Evolutionary conservation across 106 monocot genomes (phyloP), one percentile per base, ranked within the genome.

Genomic region (Narthecium ossifragum): DNA sequence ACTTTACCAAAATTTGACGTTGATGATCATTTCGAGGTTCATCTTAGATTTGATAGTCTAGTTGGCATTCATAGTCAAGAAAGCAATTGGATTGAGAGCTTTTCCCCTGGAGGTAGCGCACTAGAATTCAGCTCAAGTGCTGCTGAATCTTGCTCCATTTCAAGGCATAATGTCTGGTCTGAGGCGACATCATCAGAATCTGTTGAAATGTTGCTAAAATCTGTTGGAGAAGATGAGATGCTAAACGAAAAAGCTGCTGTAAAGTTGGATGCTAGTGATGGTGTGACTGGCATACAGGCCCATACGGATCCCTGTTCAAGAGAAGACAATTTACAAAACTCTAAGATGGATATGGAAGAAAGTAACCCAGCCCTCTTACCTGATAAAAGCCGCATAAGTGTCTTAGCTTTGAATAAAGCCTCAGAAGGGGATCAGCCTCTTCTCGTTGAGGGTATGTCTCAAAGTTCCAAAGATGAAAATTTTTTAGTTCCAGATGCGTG

Each of bases 161-260:
- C 68, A 50, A 80, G 72, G 62, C 72, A 59, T 21, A 78, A 86
- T 86, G 80, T 86, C 24, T 96, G 94, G 94, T 90, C 83, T 64
- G 86, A 86, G 38, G 94, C 86, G 38, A 83, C 90, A 39, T 90
- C 86, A 52, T 80, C 88, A 61, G 90, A 96, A 63, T 96, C 94
- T 61, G 94, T 86, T 37, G 90, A 96, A 51, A 89, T 96, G 75
- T 50, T 96, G 73, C 49, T 96, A 70, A 96, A 77, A 53, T 86
- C 94, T 39, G 80, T 86, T 65, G 83, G 73, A 47, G 86, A 86
- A 67, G 75, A 85, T 76, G 78, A 78, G 32, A 67, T 82, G 74
- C 65, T 69, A 29, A 48, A 74, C 33, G 57, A 70, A 6, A 63
- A 77, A 47, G 33, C 36, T 57, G 48, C 30, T 31, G 68, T 73